Percentiles rank a stretch among this genome's conserved stretches.
These are phyloP conservation scores for Aspergillus sclerotiicarbonarius DNA, from an alignment of 495 filamentous ascomycete species.

Conservation along the genomic window DNA sequence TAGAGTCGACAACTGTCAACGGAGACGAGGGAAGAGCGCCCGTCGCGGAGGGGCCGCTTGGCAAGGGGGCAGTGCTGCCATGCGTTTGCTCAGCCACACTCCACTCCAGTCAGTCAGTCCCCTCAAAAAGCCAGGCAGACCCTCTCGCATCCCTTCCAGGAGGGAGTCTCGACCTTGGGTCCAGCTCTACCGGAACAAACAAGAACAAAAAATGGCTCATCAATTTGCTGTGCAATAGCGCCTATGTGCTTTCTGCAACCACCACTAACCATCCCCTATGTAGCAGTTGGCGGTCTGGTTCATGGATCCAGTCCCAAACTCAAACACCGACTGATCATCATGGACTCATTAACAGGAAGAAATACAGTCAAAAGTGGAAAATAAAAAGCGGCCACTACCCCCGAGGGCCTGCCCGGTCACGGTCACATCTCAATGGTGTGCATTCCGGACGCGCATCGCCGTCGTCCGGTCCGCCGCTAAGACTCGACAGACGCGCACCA, in stretches of 20 bases:
- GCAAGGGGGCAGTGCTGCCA: conserved; percentile 3
- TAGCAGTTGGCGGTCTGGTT: neutral
- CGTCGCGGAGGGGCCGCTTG: neutral
- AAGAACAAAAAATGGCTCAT: neutral
- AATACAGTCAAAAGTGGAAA: neutral
- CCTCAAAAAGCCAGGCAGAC: too few species aligned
- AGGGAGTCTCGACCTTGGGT: too few species aligned
- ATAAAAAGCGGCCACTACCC: neutral
- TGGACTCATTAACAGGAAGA: neutral
- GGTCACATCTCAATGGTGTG: neutral
- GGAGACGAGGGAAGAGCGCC: neutral
- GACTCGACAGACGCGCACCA: conserved; percentile 6
- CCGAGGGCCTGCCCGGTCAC: neutral
- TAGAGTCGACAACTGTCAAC: too few species aligned
- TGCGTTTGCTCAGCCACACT: neutral
- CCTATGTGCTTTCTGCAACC: neutral
- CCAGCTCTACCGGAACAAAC: too few species aligned
- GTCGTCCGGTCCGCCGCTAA: conserved; percentile 6
- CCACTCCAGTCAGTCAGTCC: neutral
- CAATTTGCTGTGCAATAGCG: neutral
- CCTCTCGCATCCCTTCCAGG: too few species aligned
- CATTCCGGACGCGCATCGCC: neutral
- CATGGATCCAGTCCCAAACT: neutral
- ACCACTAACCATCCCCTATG: neutral
- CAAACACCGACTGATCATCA: neutral